These are phyloP conservation scores for Nidula niveotomentosa DNA, from an alignment of 1,284 basidiomycete genomes.

Conservation along the genomic window DNA sequence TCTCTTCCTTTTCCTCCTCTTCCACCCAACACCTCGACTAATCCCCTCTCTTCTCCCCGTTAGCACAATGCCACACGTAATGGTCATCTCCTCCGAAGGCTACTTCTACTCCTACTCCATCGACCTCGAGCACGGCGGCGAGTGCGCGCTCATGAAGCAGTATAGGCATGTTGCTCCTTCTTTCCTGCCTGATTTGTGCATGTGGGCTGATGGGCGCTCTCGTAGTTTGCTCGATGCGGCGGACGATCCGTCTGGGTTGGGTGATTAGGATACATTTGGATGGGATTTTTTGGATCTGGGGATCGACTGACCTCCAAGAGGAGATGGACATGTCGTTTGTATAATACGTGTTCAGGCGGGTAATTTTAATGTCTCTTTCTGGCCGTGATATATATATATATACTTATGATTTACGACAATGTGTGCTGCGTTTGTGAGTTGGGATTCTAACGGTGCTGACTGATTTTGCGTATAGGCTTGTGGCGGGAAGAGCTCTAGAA, in stretches of 20 bases:
- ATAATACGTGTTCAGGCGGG: too few relatives aligned
- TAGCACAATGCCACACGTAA: conserved; percentile 93
- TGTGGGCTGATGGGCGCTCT: not conserved
- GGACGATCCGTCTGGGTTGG: conserved; percentile 19
- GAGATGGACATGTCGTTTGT: too few relatives aligned
- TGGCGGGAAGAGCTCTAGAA: too few relatives aligned
- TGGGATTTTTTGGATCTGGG: not conserved
- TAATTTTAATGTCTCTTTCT: too few relatives aligned
- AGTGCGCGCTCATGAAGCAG: conserved; percentile 94
- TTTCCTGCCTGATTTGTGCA: not conserved
- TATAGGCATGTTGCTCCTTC: conserved; percentile 53
- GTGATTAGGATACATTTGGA: not conserved
- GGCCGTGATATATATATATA: too few relatives aligned
- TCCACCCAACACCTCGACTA: not conserved
- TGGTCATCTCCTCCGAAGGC: conserved; percentile 96
- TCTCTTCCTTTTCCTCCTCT: conserved; percentile 2
- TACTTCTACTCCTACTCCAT: conserved; percentile 96
- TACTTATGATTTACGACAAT: too few relatives aligned
- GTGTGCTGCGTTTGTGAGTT: too few relatives aligned
- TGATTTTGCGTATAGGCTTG: too few relatives aligned
- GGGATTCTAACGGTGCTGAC: too few relatives aligned
- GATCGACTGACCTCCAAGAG: too few relatives aligned
- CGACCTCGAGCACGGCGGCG: conserved; percentile 95
- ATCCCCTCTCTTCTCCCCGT: not conserved
- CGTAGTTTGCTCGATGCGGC: conserved; percentile 31